These are phyloP conservation scores for Scenedesmus sp. DNA, from an alignment of 163 green algal species.

Conservation along the genomic window DNA sequence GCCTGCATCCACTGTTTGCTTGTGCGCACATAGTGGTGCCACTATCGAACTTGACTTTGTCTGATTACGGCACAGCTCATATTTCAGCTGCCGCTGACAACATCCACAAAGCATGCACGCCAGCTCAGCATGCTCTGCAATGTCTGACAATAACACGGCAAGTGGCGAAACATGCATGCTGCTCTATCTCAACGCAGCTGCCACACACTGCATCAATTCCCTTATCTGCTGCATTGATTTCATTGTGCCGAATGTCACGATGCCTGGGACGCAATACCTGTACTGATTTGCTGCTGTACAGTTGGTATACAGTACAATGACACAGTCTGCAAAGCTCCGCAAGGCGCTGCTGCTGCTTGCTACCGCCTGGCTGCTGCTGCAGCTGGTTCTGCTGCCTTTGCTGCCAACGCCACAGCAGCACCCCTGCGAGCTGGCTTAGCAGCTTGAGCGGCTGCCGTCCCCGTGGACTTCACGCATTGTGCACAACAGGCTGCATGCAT, in stretches of 20 bases:
- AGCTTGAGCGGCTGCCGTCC: not conserved
- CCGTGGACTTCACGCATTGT: not conserved
- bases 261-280: not conserved
- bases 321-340: slow-evolving; percentile 7
- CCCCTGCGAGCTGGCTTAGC: slow-evolving; percentile 31
- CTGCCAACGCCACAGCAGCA: not conserved
- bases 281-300: not conserved
- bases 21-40: no score
- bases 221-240: not conserved
- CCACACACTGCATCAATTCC: not conserved
- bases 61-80: no score
- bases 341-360: no score
- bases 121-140: not conserved
- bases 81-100: not conserved
- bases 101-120: not conserved
- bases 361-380: no score
- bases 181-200: not conserved
- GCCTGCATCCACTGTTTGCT: not conserved
- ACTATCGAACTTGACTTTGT: not conserved
- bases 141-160: no score
- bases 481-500: not conserved
- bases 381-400: no score
- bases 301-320: not conserved
- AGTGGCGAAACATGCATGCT: no score
- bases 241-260: not conserved